phyloP scores from a whole-genome alignment of 2,329 filamentous ascomycete genomes.

The Aspergillus sp. region DNA sequence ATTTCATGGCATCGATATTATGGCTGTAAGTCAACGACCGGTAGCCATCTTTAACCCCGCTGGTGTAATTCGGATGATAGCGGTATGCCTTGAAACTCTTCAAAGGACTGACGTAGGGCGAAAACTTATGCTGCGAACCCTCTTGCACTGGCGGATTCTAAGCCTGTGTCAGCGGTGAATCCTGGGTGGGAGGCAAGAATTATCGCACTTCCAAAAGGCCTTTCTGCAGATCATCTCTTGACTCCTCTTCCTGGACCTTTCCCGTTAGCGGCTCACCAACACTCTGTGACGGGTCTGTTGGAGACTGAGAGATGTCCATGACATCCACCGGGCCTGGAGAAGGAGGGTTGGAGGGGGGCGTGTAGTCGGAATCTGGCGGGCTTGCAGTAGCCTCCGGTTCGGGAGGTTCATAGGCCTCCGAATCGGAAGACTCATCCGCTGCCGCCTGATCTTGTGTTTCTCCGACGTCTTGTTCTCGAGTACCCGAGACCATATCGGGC shows the following conservation, averaged over 20 bases:
- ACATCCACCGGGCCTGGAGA: slow-evolving; percentile 33
- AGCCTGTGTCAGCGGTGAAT: slow-evolving; percentile 26
- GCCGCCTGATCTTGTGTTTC: slow-evolving; percentile 14
- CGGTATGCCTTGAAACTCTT: slow-evolving; percentile 82
- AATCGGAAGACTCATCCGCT: slow-evolving; percentile 32
- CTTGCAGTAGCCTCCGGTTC: slow-evolving; percentile 33
- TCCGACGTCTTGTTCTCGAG: slow-evolving; percentile 11
- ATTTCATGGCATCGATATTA: slow-evolving; percentile 72
- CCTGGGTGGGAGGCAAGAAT: slow-evolving; percentile 13
- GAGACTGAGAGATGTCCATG: slow-evolving; percentile 20
- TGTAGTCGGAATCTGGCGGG: slow-evolving; percentile 29
- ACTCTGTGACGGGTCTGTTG: slow-evolving; percentile 17
- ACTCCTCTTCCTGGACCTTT: slow-evolving; percentile 21
- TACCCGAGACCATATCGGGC: slow-evolving; percentile 3
- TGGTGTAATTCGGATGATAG: slow-evolving; percentile 75
- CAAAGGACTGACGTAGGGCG: slow-evolving; percentile 80
- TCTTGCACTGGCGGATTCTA: slow-evolving; percentile 25
- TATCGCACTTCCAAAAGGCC: slow-evolving; percentile 34
- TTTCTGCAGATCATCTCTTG: slow-evolving; percentile 4
- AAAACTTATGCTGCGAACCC: slow-evolving; percentile 37
- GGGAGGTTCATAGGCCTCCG: slow-evolving; percentile 59
- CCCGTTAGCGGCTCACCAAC: slow-evolving; percentile 32
- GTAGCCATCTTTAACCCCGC: slow-evolving; percentile 71
- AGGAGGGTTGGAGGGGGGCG: slow-evolving; percentile 45
- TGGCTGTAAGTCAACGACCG: slow-evolving; percentile 93